Percentiles rank a stretch among this genome's conserved stretches.
Evolutionary conservation across 345 rosid species (phyloP).

Genomic region (Salix arbutifolia): DNA sequence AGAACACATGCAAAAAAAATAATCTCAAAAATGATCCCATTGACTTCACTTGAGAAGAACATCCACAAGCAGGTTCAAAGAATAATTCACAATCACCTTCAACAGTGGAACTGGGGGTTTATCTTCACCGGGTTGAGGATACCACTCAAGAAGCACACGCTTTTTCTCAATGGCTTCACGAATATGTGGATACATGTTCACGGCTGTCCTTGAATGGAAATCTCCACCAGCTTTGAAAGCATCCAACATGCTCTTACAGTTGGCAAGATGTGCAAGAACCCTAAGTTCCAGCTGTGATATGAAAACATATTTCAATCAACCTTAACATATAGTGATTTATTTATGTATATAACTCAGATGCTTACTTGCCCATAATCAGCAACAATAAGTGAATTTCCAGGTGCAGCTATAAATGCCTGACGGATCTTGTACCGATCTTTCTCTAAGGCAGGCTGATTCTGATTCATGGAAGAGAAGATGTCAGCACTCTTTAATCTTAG

Average conservation of each 20-base stretch:
- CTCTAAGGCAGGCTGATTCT: slow-evolving; percentile 99
- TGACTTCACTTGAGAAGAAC: background rate
- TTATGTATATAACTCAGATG: slow-evolving; percentile 6
- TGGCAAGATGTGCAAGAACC: slow-evolving; percentile 90
- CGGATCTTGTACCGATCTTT: slow-evolving; percentile 98
- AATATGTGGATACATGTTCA: slow-evolving; percentile 95
- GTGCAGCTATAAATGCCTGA: slow-evolving; percentile 87
- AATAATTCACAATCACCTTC: slow-evolving; percentile 49
- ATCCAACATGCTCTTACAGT: slow-evolving; percentile 92
- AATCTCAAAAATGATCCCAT: background rate
- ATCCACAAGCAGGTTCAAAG: background rate
- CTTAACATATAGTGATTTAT: background rate
- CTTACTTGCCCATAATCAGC: slow-evolving; percentile 98
- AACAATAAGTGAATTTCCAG: slow-evolving; percentile 90
- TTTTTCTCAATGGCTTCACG: slow-evolving; percentile 67
- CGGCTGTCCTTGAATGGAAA: slow-evolving; percentile 94
- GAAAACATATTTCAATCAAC: slow-evolving; percentile 25
- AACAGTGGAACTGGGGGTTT: slow-evolving; percentile 90
- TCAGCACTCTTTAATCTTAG: background rate
- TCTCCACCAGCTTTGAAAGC: slow-evolving; percentile 98
- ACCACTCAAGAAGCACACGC: slow-evolving; percentile 89
- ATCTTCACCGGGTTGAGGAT: slow-evolving; percentile 85
- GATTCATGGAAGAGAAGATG: slow-evolving; percentile 14
- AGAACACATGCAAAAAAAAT: background rate
- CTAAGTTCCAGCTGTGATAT: slow-evolving; percentile 83